phyloP scores from a whole-genome alignment of 2,329 filamentous ascomycete species.

The Beauveria sp. region DNA sequence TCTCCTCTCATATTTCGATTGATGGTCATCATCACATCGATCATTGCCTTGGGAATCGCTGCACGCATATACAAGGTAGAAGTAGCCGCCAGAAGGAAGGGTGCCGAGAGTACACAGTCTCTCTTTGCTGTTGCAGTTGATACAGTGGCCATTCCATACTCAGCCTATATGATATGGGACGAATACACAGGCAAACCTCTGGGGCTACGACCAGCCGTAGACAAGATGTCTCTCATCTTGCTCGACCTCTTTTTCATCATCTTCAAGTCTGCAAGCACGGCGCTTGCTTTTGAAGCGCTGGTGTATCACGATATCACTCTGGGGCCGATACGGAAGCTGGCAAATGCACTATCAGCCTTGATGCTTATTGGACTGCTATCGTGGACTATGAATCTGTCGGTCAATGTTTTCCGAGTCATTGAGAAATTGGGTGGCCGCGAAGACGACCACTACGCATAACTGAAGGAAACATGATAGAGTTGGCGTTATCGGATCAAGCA shows the following conservation, averaged over 20 bases:
- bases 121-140: slow-evolving; percentile 87
- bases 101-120: slow-evolving; percentile 63
- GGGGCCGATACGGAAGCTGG: slow-evolving; percentile 41
- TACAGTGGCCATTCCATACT: slow-evolving; percentile 79
- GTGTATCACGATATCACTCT: slow-evolving; percentile 44
- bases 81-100: slow-evolving; percentile 30
- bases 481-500: slow-evolving; percentile 6
- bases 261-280: slow-evolving; percentile 89
- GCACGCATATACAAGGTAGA: slow-evolving; percentile 63
- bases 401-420: slow-evolving; percentile 69
- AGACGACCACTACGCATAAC: slow-evolving; percentile 25
- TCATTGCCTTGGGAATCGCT: slow-evolving; percentile 72
- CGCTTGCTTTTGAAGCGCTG: slow-evolving; percentile 79
- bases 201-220: slow-evolving; percentile 71
- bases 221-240: slow-evolving; percentile 84
- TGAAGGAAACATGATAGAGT: not conserved
- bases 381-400: slow-evolving; percentile 85
- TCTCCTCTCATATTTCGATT: slow-evolving; percentile 79
- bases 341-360: slow-evolving; percentile 66
- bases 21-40: slow-evolving; percentile 74
- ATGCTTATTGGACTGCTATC: slow-evolving; percentile 74
- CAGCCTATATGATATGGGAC: slow-evolving; percentile 89
- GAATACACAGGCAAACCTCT: slow-evolving; percentile 93
- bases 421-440: slow-evolving; percentile 52
- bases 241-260: slow-evolving; percentile 95